A percentile compares a stretch with the other conserved stretches of the same genome.
phyloP scores from a whole-genome alignment of 202 grass and related monocot genomes.

The Panicum virgatum region DNA sequence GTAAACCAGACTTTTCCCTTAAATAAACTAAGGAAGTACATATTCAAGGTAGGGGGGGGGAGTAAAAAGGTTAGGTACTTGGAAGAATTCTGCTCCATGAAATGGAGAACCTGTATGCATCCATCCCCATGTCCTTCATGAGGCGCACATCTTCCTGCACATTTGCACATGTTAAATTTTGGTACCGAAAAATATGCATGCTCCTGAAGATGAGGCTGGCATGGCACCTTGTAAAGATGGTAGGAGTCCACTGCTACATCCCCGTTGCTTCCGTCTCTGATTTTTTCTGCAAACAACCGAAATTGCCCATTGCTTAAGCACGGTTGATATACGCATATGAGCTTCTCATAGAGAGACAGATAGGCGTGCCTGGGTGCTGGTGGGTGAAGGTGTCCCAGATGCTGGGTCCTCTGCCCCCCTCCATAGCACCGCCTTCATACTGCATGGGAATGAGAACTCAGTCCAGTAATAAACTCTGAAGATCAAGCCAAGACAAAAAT shows the following conservation, averaged over 20 bases:
- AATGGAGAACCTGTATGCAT: slow-evolving; percentile 67
- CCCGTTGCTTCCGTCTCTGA: slow-evolving; percentile 56
- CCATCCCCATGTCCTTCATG: slow-evolving; percentile 69
- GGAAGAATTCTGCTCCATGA: slow-evolving; percentile 67
- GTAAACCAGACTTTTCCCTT: no score
- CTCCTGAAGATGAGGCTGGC: no score
- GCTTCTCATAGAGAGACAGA: no score
- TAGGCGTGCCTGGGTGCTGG: slow-evolving; percentile 42
- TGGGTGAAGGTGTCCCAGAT: slow-evolving; percentile 88
- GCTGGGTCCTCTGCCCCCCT: slow-evolving; percentile 60
- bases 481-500: no score
- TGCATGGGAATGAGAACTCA: background rate
- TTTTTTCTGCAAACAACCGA: slow-evolving; percentile 48
- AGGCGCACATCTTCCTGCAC: slow-evolving; percentile 51
- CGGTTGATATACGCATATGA: no score
- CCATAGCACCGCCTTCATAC: slow-evolving; percentile 59
- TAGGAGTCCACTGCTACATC: slow-evolving; percentile 67
- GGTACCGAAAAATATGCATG: no score
- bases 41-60: no score
- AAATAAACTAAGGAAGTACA: no score
- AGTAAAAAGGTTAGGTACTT: slow-evolving; percentile 19
- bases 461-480: no score
- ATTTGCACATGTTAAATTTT: no score
- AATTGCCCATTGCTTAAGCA: no score
- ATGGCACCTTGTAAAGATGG: slow-evolving; percentile 66